Percentiles rank a stretch among this genome's conserved stretches.
phyloP scores from a whole-genome alignment of 2,329 filamentous ascomycete species.

The Fulvia fulva region DNA sequence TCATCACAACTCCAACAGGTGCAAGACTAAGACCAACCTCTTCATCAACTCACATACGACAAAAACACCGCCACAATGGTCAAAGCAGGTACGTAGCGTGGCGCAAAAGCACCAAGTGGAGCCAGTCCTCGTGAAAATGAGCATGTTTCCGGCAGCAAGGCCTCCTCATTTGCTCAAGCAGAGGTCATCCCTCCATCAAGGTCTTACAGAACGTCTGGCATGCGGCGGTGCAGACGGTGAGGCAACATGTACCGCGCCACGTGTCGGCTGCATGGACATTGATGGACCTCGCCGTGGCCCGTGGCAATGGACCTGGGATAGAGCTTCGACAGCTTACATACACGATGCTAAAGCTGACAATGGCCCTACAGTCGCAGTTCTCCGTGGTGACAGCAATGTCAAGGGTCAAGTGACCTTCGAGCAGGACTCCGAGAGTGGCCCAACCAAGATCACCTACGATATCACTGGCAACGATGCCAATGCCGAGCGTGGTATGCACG shows the following conservation, averaged over 20 bases:
- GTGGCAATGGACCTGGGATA: not conserved
- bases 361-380: slow-evolving; percentile 69
- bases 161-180: slow-evolving; percentile 16
- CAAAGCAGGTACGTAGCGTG: slow-evolving; percentile 76
- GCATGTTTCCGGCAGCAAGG: slow-evolving; percentile 27
- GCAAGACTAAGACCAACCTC: slow-evolving; percentile 9
- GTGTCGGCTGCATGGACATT: not conserved
- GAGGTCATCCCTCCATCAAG: slow-evolving; percentile 20
- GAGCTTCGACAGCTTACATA: not conserved
- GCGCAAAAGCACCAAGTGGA: slow-evolving; percentile 30
- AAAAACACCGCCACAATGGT: slow-evolving; percentile 78
- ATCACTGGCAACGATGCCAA: slow-evolving; percentile 90
- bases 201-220: slow-evolving; percentile 6
- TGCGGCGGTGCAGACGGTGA: not conserved
- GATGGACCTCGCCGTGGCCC: not conserved
- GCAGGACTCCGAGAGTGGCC: slow-evolving; percentile 75
- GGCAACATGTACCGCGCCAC: not conserved
- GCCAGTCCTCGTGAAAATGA: slow-evolving; percentile 28
- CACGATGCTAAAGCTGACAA: slow-evolving; percentile 12
- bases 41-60: slow-evolving; percentile 22
- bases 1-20: slow-evolving; percentile 4
- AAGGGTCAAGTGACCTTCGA: slow-evolving; percentile 91
- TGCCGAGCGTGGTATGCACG: slow-evolving; percentile 95
- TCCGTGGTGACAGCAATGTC: slow-evolving; percentile 97
- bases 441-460: slow-evolving; percentile 87